Conservation (phyloP, 2,329 filamentous ascomycete genomes). For the Colletotrichum ledebouriae region DNA sequence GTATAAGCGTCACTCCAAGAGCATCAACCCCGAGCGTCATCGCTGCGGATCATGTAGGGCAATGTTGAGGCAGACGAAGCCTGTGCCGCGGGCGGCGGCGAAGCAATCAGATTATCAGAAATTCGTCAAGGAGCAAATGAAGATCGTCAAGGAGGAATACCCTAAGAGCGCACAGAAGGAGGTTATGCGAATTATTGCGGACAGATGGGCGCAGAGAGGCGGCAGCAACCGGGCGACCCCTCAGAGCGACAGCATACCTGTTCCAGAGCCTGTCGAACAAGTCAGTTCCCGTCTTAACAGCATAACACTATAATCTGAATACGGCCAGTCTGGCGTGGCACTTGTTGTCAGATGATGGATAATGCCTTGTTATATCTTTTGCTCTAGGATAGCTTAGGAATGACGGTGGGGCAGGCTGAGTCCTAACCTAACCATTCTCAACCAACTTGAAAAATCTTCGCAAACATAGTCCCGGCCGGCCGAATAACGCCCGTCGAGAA, state of each 20-base stretch:
- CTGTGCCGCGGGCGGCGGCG: slow-evolving; percentile 69
- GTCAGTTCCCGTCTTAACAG: slow-evolving; percentile 16
- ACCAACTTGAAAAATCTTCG: not conserved
- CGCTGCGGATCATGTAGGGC: slow-evolving; percentile 84
- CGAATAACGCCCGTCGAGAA: slow-evolving; percentile 16
- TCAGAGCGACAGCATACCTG: slow-evolving; percentile 1
- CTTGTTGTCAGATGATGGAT: not conserved
- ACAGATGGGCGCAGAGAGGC: slow-evolving; percentile 69
- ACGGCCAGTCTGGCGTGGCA: not conserved
- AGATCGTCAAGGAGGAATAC: slow-evolving; percentile 67
- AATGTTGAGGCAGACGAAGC: slow-evolving; percentile 81
- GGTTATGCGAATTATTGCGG: slow-evolving; percentile 77
- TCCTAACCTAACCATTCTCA: not conserved
- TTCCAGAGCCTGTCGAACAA: slow-evolving; percentile 18
- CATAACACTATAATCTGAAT: slow-evolving; percentile 12
- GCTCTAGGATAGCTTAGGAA: not conserved
- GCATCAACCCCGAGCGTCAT: slow-evolving; percentile 79
- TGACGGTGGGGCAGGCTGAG: not conserved
- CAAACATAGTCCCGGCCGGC: not conserved
- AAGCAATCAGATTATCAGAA: slow-evolving; percentile 60
- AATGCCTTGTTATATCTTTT: not conserved
- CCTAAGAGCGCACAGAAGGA: slow-evolving; percentile 73
- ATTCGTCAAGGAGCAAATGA: slow-evolving; percentile 78
- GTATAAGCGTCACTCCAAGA: slow-evolving; percentile 88
- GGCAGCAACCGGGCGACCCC: slow-evolving; percentile 49